These are phyloP conservation scores for Bryum argenteum DNA, from an alignment of 225 moss, liverwort and hornwort species.

Conservation along the genomic window DNA sequence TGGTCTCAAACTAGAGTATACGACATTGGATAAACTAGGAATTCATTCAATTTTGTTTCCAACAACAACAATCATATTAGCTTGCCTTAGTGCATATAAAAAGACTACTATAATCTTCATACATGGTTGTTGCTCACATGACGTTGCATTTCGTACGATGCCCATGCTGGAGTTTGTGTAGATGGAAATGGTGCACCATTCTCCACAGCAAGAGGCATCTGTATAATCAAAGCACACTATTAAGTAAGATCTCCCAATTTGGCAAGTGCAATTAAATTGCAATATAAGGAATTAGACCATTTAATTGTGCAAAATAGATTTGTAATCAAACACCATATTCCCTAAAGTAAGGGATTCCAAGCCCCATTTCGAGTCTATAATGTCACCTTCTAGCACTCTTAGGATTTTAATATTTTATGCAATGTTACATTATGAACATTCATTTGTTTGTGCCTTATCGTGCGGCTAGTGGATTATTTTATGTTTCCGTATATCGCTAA, in stretches of 20 bases:
- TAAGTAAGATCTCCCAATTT: conserved; percentile 25
- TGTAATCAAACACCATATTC: no score
- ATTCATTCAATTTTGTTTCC: neutral
- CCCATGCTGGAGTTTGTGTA: conserved; percentile 50
- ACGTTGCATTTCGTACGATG: conserved; percentile 54
- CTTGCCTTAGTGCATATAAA: conserved; percentile 22
- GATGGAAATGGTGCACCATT: conserved; percentile 51
- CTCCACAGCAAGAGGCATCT: conserved; percentile 61
- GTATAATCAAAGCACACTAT: conserved; percentile 39
- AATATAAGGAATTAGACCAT: neutral
- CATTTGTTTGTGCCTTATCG: no score
- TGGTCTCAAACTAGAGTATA: neutral
- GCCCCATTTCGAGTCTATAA: no score
- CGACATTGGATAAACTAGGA: neutral
- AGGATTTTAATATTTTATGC: no score
- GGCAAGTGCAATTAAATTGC: neutral
- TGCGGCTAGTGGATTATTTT: no score
- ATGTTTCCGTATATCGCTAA: no score
- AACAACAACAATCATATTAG: neutral
- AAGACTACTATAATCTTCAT: conserved; percentile 26
- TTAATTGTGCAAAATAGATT: no score
- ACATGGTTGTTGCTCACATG: conserved; percentile 59
- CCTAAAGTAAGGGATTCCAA: no score
- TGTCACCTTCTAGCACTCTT: no score
- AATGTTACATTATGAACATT: no score